Conservation (phyloP, 2,329 filamentous ascomycete genomes). For the Neoascochyta sp. region DNA sequence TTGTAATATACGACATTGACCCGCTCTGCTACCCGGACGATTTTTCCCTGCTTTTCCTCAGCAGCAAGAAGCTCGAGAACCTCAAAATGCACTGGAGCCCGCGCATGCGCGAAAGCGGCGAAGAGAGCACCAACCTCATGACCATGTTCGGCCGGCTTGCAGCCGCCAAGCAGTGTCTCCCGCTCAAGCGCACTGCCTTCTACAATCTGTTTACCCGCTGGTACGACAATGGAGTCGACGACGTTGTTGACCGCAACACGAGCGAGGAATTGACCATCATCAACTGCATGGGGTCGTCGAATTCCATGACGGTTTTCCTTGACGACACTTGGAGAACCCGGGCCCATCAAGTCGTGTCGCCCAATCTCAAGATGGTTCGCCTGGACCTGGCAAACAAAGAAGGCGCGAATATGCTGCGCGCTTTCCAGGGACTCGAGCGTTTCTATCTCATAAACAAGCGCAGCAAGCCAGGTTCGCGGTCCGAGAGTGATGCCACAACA, state of each 20-base stretch:
- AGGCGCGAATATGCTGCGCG: conserved; percentile 42
- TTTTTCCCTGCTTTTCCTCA: conserved; percentile 53
- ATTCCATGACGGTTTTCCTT: conserved; percentile 51
- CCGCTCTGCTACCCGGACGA: conserved; percentile 63
- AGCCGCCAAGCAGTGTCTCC: conserved; percentile 45
- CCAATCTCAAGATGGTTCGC: conserved; percentile 47
- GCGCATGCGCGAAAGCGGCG: conserved; percentile 57
- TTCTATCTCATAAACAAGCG: conserved; percentile 49
- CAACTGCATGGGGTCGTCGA: conserved; percentile 49
- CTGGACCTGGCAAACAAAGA: conserved; percentile 49
- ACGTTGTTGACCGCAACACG: conserved; percentile 41
- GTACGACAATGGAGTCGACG: conserved; percentile 43
- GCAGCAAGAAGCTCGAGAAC: conserved; percentile 53
- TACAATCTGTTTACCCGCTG: conserved; percentile 58
- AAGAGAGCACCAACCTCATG: conserved; percentile 54
- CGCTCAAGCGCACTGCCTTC: conserved; percentile 50
- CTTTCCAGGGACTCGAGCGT: conserved; percentile 46
- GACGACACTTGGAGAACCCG: conserved; percentile 53
- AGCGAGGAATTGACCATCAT: conserved; percentile 53
- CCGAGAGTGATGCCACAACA: conserved; percentile 25
- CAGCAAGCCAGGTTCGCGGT: conserved; percentile 20
- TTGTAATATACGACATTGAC: conserved; percentile 59
- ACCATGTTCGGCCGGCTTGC: conserved; percentile 56
- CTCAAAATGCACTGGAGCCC: conserved; percentile 59
- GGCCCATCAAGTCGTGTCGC: conserved; percentile 21